Base-by-base conservation (phyloP, 768 basidiomycete genomes). In the Russula sp. region DNA sequence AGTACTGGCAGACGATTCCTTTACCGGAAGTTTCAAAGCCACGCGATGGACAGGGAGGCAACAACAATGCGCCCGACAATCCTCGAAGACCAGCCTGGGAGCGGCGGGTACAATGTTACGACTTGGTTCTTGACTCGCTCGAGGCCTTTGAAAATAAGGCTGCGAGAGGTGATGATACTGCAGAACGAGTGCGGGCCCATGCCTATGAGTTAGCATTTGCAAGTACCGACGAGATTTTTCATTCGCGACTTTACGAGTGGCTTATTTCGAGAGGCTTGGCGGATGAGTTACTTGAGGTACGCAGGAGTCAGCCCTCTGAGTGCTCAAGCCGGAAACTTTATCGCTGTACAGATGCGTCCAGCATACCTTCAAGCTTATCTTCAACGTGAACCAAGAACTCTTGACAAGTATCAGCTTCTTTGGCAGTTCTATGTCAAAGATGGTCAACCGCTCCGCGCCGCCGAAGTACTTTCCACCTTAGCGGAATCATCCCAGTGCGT, bases 391-490 rank as follows among this genome's bases (percentile, higher is more conserved):
- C 93, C 93, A 20, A 75, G 80, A 1, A 87, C 87, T 0, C 84
- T 89, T 16, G 81, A 88, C 66, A 93, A 94, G 70, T 85, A 81
- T 69, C 91, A 98, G 68, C 75, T 99, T 1, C 77, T 98, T 2
- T 98, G 97, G 97, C 92, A 98, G 69, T 98, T 92, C 75, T 96
- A 97, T 70, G 93, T 96, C 56, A 90, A 96, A 68, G 88, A 91
- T 67, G 88, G 88, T 1, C 88, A 93, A 66, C 89, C 89, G 36
- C 72, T 94, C 49, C 82, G 89, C 47, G 96, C 97, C 2, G 95
- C 97, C 1, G 86, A 90, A 70, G 87, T 96, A 0, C 81, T 98
- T 48, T 82, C 83, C 13, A 77, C 81, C 14, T 76, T 98, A 50
- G 95, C 97, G 35, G 90, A 96, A 69, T 88, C 93, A 14, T 81